phyloP scores from a whole-genome alignment of 441 rosid genomes.

The Gossypium davidsonii region DNA sequence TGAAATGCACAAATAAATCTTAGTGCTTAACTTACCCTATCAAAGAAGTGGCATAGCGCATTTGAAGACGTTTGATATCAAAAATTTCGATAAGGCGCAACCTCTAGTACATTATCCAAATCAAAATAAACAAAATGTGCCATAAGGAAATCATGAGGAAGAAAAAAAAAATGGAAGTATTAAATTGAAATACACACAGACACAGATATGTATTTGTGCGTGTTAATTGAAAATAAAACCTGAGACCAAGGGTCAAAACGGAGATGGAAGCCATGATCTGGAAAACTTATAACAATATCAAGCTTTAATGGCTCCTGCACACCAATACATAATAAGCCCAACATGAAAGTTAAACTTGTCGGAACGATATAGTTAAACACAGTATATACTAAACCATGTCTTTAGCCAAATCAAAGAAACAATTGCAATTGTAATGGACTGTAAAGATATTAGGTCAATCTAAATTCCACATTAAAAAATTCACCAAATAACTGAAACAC shows the following conservation, averaged over 20 bases:
- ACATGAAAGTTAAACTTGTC: slow-evolving; percentile 4
- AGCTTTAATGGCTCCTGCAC: slow-evolving; percentile 76
- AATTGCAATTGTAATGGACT: neutral
- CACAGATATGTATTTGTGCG: neutral
- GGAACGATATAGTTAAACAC: neutral
- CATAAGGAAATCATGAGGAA: neutral
- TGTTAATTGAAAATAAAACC: slow-evolving; percentile 29
- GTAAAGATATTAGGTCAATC: neutral
- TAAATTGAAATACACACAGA: neutral
- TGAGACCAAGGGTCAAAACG: slow-evolving; percentile 98
- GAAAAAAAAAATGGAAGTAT: neutral
- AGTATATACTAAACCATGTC: neutral
- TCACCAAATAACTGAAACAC: neutral
- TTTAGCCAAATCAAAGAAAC: neutral
- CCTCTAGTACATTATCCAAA: slow-evolving; percentile 49
- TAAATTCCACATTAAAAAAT: slow-evolving; percentile 2
- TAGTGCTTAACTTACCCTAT: slow-evolving; percentile 54
- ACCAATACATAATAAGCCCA: neutral
- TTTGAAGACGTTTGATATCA: slow-evolving; percentile 87
- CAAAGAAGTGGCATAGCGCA: slow-evolving; percentile 81
- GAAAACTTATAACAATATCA: slow-evolving; percentile 87
- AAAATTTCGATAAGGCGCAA: slow-evolving; percentile 75
- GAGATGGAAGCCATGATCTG: slow-evolving; percentile 93
- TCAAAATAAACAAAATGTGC: slow-evolving; percentile 9
- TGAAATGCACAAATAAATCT: neutral